Conservation (phyloP, 371 early-diverging fungal species). For the Scutellospora calospora region DNA sequence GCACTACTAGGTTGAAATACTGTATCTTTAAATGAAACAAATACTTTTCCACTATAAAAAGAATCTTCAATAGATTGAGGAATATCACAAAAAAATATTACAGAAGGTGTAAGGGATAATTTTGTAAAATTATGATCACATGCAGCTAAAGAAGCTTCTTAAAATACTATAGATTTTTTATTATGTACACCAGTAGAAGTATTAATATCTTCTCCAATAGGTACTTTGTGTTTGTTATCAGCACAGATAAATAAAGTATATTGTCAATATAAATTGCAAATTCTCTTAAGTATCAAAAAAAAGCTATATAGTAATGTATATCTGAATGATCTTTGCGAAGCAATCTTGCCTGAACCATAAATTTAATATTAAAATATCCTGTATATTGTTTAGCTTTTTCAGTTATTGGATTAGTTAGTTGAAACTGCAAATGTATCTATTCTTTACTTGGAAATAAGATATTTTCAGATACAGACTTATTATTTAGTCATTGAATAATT, state of each 20-base stretch:
- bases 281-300: background rate
- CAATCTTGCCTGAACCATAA: background rate
- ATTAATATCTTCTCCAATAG: background rate
- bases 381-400: background rate
- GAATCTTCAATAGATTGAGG: background rate
- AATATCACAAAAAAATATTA: background rate
- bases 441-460: background rate
- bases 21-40: conserved; percentile 7
- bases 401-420: background rate
- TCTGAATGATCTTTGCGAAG: background rate
- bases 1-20: background rate
- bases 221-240: conserved; percentile 5
- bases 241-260: background rate
- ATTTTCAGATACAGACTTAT: background rate
- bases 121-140: conserved; percentile 6
- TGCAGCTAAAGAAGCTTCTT: background rate
- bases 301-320: background rate
- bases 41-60: background rate
- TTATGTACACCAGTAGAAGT: background rate
- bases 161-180: background rate
- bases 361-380: background rate
- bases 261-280: background rate
- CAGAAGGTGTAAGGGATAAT: background rate
- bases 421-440: background rate
- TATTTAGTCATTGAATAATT: background rate